Evolutionary conservation across 2,329 filamentous ascomycete genomes (phyloP).

Genomic region (Nothopassalora personata): DNA sequence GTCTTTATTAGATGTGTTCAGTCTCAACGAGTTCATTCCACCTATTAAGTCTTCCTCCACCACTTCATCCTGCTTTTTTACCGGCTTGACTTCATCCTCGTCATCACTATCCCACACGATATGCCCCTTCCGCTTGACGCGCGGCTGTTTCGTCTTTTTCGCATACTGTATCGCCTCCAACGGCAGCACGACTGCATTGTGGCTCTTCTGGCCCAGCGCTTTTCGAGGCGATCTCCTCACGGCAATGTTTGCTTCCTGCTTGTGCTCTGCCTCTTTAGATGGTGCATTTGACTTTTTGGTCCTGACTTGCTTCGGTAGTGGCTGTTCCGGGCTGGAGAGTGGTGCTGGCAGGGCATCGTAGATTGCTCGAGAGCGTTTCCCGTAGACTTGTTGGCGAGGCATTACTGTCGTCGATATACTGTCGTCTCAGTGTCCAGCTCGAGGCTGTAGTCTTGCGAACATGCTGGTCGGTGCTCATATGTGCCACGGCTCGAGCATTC

Average conservation of each 20-base stretch:
- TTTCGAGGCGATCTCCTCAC: slow-evolving; percentile 11
- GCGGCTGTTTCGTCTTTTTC: slow-evolving; percentile 6
- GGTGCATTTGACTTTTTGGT: not conserved
- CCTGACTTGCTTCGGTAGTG: slow-evolving; percentile 5
- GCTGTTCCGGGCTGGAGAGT: slow-evolving; percentile 26
- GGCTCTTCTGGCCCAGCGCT: slow-evolving; percentile 20
- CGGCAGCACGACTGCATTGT: slow-evolving; percentile 19
- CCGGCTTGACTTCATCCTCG: not conserved
- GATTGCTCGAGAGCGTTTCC: slow-evolving; percentile 33
- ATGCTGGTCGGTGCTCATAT: not conserved
- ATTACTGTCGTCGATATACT: slow-evolving; percentile 16
- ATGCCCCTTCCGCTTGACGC: not conserved
- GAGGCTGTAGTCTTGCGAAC: not conserved
- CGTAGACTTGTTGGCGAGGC: slow-evolving; percentile 36
- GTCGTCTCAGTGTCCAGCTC: not conserved
- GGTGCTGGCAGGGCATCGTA: slow-evolving; percentile 21
- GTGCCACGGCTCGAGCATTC: not conserved
- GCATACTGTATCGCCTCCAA: slow-evolving; percentile 6
- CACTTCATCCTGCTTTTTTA: not conserved
- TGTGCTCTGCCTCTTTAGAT: not conserved
- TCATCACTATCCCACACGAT: slow-evolving; percentile 5
- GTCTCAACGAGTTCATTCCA: not conserved
- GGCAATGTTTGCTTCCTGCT: not conserved
- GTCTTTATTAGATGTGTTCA: not conserved
- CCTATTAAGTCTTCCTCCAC: not conserved